phyloP scores from a whole-genome alignment of 2,329 filamentous ascomycete genomes.

The Trichoderma brevicompactum region DNA sequence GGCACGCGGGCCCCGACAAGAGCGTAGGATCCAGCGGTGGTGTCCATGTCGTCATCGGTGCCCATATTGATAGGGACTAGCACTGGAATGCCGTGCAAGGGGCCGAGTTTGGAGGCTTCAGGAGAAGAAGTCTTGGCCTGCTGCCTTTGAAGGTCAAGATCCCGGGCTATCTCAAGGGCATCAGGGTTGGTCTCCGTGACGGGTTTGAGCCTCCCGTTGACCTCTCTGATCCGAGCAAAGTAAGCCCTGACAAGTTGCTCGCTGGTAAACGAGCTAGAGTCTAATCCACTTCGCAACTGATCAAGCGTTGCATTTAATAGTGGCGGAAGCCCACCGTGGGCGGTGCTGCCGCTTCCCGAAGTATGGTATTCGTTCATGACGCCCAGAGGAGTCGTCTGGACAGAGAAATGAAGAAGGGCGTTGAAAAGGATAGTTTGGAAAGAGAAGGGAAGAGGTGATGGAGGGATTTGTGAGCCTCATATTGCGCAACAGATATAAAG shows the following conservation, averaged over 20 bases:
- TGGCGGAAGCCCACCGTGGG: neutral
- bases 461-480: too few species aligned
- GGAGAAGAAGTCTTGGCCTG: neutral
- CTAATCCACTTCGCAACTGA: constrained; percentile 32
- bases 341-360: too few species aligned
- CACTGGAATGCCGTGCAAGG: constrained; percentile 65
- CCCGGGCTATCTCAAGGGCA: constrained; percentile 39
- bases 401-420: neutral
- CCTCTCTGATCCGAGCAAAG: constrained; percentile 40
- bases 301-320: constrained; percentile 27
- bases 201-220: constrained; percentile 37
- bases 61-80: constrained; percentile 68
- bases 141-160: constrained; percentile 36
- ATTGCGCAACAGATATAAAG: too few species aligned
- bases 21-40: constrained; percentile 58
- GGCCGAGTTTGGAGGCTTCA: constrained; percentile 35
- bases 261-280: constrained; percentile 40
- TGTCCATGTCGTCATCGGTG: constrained; percentile 63
- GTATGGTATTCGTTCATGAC: neutral
- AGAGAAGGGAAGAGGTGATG: too few species aligned
- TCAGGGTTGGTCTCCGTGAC: constrained; percentile 44
- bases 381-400: neutral
- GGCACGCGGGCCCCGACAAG: constrained; percentile 59
- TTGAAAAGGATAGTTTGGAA: neutral
- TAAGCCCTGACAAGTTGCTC: constrained; percentile 43